Conservation (phyloP, 352 stramenopile genomes). For the Phytopythium litorale region DNA sequence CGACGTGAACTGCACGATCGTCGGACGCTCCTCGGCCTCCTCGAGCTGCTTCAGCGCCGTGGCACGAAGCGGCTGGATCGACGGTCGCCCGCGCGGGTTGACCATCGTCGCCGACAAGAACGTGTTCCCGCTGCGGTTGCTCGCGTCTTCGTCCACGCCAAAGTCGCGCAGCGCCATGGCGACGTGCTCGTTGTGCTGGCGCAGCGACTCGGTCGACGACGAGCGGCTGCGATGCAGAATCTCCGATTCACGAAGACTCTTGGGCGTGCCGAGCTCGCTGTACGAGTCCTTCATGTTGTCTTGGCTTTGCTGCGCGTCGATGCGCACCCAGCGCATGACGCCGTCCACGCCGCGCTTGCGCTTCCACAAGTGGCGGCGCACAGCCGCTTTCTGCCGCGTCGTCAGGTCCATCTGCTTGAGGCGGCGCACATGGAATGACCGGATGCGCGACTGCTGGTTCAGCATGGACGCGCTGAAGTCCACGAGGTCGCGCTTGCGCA, state of each 20-base stretch:
- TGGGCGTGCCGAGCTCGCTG: slow-evolving; percentile 46
- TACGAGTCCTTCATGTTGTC: slow-evolving; percentile 37
- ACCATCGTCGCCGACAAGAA: slow-evolving; percentile 29
- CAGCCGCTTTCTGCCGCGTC: slow-evolving; percentile 69
- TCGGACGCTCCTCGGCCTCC: slow-evolving; percentile 72
- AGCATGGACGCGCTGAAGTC: slow-evolving; percentile 68
- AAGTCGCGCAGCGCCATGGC: slow-evolving; percentile 76
- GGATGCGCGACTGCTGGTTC: slow-evolving; percentile 77
- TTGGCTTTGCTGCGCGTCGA: slow-evolving; percentile 45
- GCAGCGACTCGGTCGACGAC: slow-evolving; percentile 50
- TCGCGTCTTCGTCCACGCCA: slow-evolving; percentile 44
- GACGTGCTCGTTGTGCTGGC: slow-evolving; percentile 71
- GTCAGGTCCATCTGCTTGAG: slow-evolving; percentile 87
- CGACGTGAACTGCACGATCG: slow-evolving; percentile 63
- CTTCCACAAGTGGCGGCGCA: slow-evolving; percentile 74
- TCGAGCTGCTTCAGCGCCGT: slow-evolving; percentile 76
- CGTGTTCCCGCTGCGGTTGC: slow-evolving; percentile 26
- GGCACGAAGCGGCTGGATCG: slow-evolving; percentile 69
- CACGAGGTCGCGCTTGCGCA: slow-evolving; percentile 62
- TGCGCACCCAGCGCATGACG: slow-evolving; percentile 76
- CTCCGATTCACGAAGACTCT: slow-evolving; percentile 25
- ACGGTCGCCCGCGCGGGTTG: slow-evolving; percentile 36
- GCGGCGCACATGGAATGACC: slow-evolving; percentile 78
- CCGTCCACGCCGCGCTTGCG: slow-evolving; percentile 68
- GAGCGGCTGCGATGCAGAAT: slow-evolving; percentile 28